Percentiles rank a stretch among this genome's conserved stretches.
Evolutionary conservation across 352 stramenopile species (phyloP).

Genomic region (Phytophthora sojae): DNA sequence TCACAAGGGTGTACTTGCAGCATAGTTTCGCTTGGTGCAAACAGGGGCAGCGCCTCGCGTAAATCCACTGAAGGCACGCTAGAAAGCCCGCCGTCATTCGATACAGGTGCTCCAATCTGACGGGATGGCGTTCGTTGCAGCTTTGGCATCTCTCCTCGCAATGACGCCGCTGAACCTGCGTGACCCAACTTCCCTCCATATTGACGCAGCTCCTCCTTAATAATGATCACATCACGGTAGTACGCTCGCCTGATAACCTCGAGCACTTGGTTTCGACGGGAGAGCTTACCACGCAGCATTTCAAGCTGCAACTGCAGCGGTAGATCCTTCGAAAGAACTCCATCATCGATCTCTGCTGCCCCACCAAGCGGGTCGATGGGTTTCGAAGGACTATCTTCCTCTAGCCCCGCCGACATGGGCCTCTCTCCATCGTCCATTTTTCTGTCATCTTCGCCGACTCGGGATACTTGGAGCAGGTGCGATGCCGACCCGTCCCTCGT

Average conservation of each 20-base stretch:
- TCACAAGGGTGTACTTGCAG: constrained; percentile 83
- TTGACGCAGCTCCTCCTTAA: constrained; percentile 82
- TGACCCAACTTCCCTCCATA: constrained; percentile 27
- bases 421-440: constrained; percentile 5
- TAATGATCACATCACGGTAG: constrained; percentile 84
- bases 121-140: constrained; percentile 20
- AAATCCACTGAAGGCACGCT: constrained; percentile 79
- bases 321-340: constrained; percentile 46
- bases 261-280: constrained; percentile 75
- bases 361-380: constrained; percentile 14
- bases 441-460: constrained; percentile 19
- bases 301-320: constrained; percentile 56
- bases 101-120: constrained; percentile 9
- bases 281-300: constrained; percentile 73
- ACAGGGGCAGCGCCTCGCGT: constrained; percentile 69
- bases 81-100: constrained; percentile 45
- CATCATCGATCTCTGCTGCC: constrained; percentile 35
- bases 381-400: constrained; percentile 18
- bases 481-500: constrained; percentile 15
- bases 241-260: constrained; percentile 81
- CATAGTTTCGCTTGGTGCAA: constrained; percentile 75
- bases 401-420: constrained; percentile 6
- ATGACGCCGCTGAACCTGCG: constrained; percentile 9
- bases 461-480: constrained; percentile 14
- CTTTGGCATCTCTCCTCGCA: constrained; percentile 20